These are phyloP conservation scores for Kentomonas sorsogonicus DNA, from an alignment of 208 protist species.

Conservation along the genomic window DNA sequence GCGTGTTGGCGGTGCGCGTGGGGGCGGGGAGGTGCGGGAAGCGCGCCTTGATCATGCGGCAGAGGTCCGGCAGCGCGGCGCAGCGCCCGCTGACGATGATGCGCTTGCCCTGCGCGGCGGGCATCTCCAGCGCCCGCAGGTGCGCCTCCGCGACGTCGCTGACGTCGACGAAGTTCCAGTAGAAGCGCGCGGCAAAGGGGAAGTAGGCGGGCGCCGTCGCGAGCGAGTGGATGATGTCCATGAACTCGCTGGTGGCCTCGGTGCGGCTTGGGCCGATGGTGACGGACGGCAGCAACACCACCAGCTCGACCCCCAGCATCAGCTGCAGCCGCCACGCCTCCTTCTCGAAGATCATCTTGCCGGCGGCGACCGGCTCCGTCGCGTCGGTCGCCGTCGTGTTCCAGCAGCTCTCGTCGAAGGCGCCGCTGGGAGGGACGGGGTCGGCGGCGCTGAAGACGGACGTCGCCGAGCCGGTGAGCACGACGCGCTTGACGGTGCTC, in stretches of 20 bases:
- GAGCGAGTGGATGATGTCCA: conserved; percentile 60
- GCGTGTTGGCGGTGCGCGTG: conserved; percentile 66
- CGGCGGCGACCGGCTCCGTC: conserved; percentile 71
- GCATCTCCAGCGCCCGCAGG: conserved; percentile 69
- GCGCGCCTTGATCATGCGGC: conserved; percentile 54
- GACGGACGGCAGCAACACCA: conserved; percentile 82
- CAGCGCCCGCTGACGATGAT: conserved; percentile 81
- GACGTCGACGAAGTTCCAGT: conserved; percentile 90
- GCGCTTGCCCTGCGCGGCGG: conserved; percentile 44
- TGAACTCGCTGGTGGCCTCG: conserved; percentile 76
- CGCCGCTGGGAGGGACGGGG: conserved; percentile 40
- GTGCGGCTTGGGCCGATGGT: conserved; percentile 80
- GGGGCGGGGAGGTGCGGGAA: conserved; percentile 80
- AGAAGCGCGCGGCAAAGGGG: conserved; percentile 77
- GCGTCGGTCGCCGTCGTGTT: conserved; percentile 58
- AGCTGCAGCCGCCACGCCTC: conserved; percentile 84
- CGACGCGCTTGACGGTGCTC: conserved; percentile 79
- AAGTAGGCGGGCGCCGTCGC: conserved; percentile 64
- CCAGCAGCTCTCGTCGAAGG: conserved; percentile 82
- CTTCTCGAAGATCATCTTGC: conserved; percentile 80
- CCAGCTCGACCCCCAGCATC: conserved; percentile 86
- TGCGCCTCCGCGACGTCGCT: conserved; percentile 83
- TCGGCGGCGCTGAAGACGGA: conserved; percentile 80
- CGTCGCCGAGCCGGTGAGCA: conserved; percentile 72
- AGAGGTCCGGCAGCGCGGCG: conserved; percentile 67